Evolutionary conservation across 371 early-diverging fungal genomes (phyloP).

Genomic region (Rhizopus sp.): DNA sequence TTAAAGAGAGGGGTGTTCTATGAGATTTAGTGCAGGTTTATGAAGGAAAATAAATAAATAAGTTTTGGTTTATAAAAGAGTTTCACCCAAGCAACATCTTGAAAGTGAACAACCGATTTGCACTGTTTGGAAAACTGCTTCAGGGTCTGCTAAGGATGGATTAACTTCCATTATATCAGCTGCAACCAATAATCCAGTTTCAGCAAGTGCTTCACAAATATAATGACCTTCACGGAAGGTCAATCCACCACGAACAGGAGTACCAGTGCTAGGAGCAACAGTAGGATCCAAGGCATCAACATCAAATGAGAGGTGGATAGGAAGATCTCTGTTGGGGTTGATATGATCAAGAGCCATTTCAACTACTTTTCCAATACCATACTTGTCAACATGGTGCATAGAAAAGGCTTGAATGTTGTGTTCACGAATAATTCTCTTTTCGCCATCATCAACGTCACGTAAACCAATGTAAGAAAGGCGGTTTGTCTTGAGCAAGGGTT

Average conservation of each 20-base stretch:
- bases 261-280: constrained; percentile 93
- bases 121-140: constrained; percentile 79
- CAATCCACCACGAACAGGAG: constrained; percentile 96
- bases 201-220: constrained; percentile 88
- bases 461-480: constrained; percentile 95
- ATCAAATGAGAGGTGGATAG: constrained; percentile 93
- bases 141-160: constrained; percentile 76
- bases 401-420: constrained; percentile 89
- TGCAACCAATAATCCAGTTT: constrained; percentile 88
- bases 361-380: constrained; percentile 93
- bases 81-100: constrained; percentile 81
- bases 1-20: background rate
- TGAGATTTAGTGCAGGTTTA: too few species aligned
- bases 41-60: background rate
- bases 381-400: constrained; percentile 96
- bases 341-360: constrained; percentile 94
- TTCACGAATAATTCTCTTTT: constrained; percentile 81
- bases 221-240: constrained; percentile 91
- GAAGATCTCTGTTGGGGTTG: constrained; percentile 75
- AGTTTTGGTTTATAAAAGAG: constrained; percentile 49
- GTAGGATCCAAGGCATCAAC: constrained; percentile 96
- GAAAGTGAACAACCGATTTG: constrained; percentile 85
- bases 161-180: constrained; percentile 96
- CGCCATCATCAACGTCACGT: constrained; percentile 90
- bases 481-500: constrained; percentile 73